Conservation (phyloP, 2,329 filamentous ascomycete genomes). For the Diaporthe batatas region DNA sequence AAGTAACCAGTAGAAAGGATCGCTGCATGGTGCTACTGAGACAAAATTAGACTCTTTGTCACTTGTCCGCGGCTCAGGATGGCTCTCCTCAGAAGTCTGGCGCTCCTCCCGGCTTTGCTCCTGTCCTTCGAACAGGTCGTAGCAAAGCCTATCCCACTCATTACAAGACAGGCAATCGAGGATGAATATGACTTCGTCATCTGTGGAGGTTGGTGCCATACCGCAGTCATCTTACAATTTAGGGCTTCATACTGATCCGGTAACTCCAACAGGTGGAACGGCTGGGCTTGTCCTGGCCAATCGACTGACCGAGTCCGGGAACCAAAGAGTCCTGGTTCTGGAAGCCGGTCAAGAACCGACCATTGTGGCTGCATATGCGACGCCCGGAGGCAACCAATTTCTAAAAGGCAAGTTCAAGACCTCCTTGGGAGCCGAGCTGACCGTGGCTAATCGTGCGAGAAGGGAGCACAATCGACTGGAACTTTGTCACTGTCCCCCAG, state of each 20-base stretch:
- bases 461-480: slow-evolving; percentile 46
- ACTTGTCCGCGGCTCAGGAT: neutral
- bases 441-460: neutral
- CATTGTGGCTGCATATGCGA: slow-evolving; percentile 45
- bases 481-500: slow-evolving; percentile 46
- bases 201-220: slow-evolving; percentile 4
- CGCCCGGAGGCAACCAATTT: slow-evolving; percentile 47
- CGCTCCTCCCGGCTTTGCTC: slow-evolving; percentile 2
- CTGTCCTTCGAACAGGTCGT: neutral
- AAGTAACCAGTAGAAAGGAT: neutral
- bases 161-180: neutral
- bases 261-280: slow-evolving; percentile 42
- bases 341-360: slow-evolving; percentile 46
- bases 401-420: slow-evolving; percentile 40
- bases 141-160: slow-evolving; percentile 11
- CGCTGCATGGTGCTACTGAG: neutral
- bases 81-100: neutral
- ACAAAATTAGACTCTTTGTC: neutral
- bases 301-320: slow-evolving; percentile 46
- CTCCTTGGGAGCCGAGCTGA: neutral
- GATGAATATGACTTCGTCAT: slow-evolving; percentile 25
- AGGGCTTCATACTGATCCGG: neutral
- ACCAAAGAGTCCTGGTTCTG: slow-evolving; percentile 46
- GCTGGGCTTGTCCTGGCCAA: slow-evolving; percentile 48
- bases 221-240: neutral